Base-by-base conservation (phyloP, 2,329 filamentous ascomycete genomes). In the Macrophomina phaseolina region DNA sequence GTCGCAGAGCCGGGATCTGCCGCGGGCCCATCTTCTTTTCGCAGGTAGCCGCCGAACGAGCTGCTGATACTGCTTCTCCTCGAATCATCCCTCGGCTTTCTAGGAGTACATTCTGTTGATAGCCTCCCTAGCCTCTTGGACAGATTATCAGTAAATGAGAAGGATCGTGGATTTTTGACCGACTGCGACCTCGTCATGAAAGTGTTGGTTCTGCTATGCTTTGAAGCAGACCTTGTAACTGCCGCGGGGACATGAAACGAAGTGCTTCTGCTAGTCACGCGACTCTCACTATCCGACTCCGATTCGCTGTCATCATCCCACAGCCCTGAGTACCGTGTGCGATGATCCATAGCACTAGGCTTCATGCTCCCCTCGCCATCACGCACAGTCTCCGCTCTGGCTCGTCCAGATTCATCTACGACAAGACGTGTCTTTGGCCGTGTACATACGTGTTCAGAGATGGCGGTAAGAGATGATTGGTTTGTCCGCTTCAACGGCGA, bases 401-500 rank as follows among this genome's bases (percentile, higher is more conserved):
- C 82, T 51, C 78, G 76, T 14, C 82, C 82, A 61, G 75, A 80
- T 68, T 83, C 81, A 69, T 84, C 82, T 42, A 84, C 78, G 45
- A 84, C 75, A 23, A 84, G 77, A 7, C 81, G 80, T 55, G 80
- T 80, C 60, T 78, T 76, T 9, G 78, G 76, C 30, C 72, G 70
- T 9, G 74, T 67, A 64, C 78, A 77, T 68, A 76, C 75, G 55
- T 78, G 71, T 69, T 84, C 82, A 3, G 81, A 81, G 14, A 84
- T 84, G 7, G 81, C 77, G 42, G 77, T 78, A 3, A 84, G 75
- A 16, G 78, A 78, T 2, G 77, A 74, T 61, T 69, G 73, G 40
- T 78, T 80, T 67, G 78, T 74, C 8, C 82, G 76, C 72, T 84
- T 84, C 28, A 84, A 67, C 0, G 82, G 82, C 16, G 82, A 84